phyloP scores from a whole-genome alignment of 2,329 filamentous ascomycete species.

The Fusarium sp. region DNA sequence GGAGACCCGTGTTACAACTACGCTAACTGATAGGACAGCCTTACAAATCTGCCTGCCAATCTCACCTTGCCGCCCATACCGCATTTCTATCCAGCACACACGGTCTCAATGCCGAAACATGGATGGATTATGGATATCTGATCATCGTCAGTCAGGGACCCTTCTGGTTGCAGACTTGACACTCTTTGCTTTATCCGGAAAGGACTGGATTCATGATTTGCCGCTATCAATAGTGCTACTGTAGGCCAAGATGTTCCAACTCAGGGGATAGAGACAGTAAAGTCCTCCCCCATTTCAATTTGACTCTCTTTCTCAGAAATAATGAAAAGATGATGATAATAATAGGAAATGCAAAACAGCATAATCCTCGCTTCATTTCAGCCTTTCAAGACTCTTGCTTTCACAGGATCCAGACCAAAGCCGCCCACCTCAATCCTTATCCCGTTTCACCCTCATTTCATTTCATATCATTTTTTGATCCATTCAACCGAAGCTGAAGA shows the following conservation, averaged over 20 bases:
- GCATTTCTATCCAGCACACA: conserved; percentile 14
- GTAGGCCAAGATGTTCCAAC: conserved; percentile 7
- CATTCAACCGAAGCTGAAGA: conserved; percentile 44
- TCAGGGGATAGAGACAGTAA: conserved; percentile 25
- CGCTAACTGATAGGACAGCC: conserved; percentile 28
- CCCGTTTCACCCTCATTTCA: conserved; percentile 29
- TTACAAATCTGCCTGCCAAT: conserved; percentile 17
- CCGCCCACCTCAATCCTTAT: conserved; percentile 47
- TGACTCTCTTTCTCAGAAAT: background rate
- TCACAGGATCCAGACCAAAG: conserved; percentile 47
- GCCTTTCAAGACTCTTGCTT: conserved; percentile 25
- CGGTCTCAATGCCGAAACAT: conserved; percentile 10
- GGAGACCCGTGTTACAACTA: conserved; percentile 16
- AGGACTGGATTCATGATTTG: conserved; percentile 36
- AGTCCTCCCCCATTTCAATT: conserved; percentile 16
- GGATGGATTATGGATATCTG: conserved; percentile 2
- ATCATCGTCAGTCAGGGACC: conserved; percentile 17
- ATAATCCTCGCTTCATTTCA: conserved; percentile 31
- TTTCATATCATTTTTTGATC: conserved; percentile 19
- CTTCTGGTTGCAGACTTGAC: conserved; percentile 9
- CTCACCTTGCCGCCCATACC: conserved; percentile 17
- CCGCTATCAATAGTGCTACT: conserved; percentile 33
- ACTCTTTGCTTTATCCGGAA: conserved; percentile 34
- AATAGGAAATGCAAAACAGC: conserved; percentile 15
- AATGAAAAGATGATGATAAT: background rate